Evolutionary conservation across 1,284 basidiomycete genomes (phyloP).

Genomic region (Moesziomyces sp.): DNA sequence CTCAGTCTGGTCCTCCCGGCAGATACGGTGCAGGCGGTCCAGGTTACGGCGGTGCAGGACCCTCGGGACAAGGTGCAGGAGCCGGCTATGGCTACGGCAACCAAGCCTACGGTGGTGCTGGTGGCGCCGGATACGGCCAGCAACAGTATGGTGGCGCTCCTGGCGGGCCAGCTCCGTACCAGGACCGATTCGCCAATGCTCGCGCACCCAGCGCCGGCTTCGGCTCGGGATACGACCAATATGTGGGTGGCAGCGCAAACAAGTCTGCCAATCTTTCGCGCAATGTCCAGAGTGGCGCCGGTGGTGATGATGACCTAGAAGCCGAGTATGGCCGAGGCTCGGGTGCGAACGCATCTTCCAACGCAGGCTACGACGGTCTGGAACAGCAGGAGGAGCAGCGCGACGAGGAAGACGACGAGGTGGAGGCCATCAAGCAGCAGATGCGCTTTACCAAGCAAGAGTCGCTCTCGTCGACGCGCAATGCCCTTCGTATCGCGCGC

Average conservation of each 20-base stretch:
- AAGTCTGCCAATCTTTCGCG: slow-evolving; percentile 26
- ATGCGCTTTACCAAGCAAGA: slow-evolving; percentile 93
- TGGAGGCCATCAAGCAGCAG: slow-evolving; percentile 95
- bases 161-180: slow-evolving; percentile 13
- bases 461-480: slow-evolving; percentile 86
- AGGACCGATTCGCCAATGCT: slow-evolving; percentile 50
- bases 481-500: slow-evolving; percentile 89
- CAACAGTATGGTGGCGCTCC: slow-evolving; percentile 26
- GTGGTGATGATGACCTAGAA: slow-evolving; percentile 54
- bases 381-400: slow-evolving; percentile 70
- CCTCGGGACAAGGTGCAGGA: slow-evolving; percentile 11
- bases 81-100: slow-evolving; percentile 11
- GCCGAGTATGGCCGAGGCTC: slow-evolving; percentile 63
- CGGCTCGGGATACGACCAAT: slow-evolving; percentile 53
- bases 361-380: slow-evolving; percentile 41
- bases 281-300: slow-evolving; percentile 20
- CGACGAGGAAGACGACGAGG: slow-evolving; percentile 87
- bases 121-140: slow-evolving; percentile 23
- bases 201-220: slow-evolving; percentile 46
- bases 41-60: slow-evolving; percentile 21
- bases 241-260: slow-evolving; percentile 20
- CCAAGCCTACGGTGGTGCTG: slow-evolving; percentile 1
- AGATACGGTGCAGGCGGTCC: slow-evolving; percentile 25
- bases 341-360: slow-evolving; percentile 10
- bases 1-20: slow-evolving; percentile 17